Percentiles rank a stretch among this genome's conserved stretches.
These are phyloP conservation scores for Cryptosporidium sp. DNA, from an alignment of 169 alveolate genomes.

Conservation along the genomic window DNA sequence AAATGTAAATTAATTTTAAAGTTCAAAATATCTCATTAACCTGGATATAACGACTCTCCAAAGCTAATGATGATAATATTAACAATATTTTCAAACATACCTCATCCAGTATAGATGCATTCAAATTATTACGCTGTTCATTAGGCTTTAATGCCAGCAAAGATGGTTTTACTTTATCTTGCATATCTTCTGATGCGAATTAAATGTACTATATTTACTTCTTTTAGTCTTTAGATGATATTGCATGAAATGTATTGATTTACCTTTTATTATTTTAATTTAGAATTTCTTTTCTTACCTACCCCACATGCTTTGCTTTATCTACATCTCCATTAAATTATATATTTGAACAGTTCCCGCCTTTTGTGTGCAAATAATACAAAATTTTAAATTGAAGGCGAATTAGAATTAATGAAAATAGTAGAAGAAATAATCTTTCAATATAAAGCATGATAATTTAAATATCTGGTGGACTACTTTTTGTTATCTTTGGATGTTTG, in stretches of 20 bases:
- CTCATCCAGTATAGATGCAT: conserved; percentile 58
- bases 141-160: conserved; percentile 25
- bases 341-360: neutral
- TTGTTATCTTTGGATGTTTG: neutral
- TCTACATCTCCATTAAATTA: neutral
- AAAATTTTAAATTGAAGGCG: neutral
- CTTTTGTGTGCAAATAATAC: conserved; percentile 12
- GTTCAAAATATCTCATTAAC: neutral
- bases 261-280: neutral
- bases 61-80: neutral
- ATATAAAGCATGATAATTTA: neutral
- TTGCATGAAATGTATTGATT: neutral
- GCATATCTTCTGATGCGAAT: neutral
- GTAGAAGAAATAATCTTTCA: neutral
- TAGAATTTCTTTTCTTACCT: neutral
- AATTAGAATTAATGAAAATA: neutral
- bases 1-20: neutral
- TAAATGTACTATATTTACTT: too few species aligned
- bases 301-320: conserved; percentile 33
- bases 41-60: neutral
- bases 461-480: neutral
- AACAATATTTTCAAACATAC: conserved; percentile 35
- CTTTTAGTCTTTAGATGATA: neutral
- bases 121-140: conserved; percentile 16
- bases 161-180: neutral